These are phyloP conservation scores for Lecanicillium sp. DNA, from an alignment of 2,329 filamentous ascomycete species.

Conservation along the genomic window DNA sequence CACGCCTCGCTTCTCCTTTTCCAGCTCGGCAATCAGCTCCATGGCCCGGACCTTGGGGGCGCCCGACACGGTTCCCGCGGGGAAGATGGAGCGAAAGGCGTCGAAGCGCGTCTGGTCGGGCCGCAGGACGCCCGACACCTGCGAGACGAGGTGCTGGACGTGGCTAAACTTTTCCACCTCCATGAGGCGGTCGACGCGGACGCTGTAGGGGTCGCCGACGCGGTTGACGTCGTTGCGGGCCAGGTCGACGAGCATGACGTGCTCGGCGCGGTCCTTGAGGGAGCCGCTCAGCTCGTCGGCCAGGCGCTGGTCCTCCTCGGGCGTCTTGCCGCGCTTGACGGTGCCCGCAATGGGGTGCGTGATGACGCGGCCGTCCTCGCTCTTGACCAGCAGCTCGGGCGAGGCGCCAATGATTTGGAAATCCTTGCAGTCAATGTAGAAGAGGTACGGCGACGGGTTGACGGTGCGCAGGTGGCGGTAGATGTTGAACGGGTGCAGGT, in stretches of 20 bases:
- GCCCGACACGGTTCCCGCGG: slow-evolving; percentile 89
- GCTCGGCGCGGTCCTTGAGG: slow-evolving; percentile 86
- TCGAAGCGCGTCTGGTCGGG: slow-evolving; percentile 84
- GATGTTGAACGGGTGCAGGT: slow-evolving; percentile 93
- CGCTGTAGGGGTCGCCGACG: slow-evolving; percentile 83
- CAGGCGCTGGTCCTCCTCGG: slow-evolving; percentile 73
- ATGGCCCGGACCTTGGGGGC: slow-evolving; percentile 95
- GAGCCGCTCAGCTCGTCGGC: slow-evolving; percentile 70
- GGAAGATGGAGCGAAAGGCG: slow-evolving; percentile 93
- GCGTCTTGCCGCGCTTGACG: slow-evolving; percentile 74
- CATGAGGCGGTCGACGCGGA: slow-evolving; percentile 90
- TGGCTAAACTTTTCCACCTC: slow-evolving; percentile 91
- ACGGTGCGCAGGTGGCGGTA: slow-evolving; percentile 95
- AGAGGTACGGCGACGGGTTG: slow-evolving; percentile 95
- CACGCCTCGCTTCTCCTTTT: slow-evolving; percentile 87
- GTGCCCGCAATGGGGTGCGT: slow-evolving; percentile 97
- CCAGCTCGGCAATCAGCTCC: slow-evolving; percentile 92
- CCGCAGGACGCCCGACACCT: slow-evolving; percentile 86
- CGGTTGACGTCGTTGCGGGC: slow-evolving; percentile 96
- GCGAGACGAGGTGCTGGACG: slow-evolving; percentile 93
- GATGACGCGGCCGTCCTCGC: slow-evolving; percentile 78
- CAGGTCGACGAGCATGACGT: slow-evolving; percentile 96
- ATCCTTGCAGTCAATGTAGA: slow-evolving; percentile 85
- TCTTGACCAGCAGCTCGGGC: slow-evolving; percentile 89
- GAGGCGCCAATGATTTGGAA: slow-evolving; percentile 96